Percentiles rank a stretch among this genome's conserved stretches.
phyloP scores from a whole-genome alignment of 768 basidiomycete genomes.

The Macrolepiota albuminosa region DNA sequence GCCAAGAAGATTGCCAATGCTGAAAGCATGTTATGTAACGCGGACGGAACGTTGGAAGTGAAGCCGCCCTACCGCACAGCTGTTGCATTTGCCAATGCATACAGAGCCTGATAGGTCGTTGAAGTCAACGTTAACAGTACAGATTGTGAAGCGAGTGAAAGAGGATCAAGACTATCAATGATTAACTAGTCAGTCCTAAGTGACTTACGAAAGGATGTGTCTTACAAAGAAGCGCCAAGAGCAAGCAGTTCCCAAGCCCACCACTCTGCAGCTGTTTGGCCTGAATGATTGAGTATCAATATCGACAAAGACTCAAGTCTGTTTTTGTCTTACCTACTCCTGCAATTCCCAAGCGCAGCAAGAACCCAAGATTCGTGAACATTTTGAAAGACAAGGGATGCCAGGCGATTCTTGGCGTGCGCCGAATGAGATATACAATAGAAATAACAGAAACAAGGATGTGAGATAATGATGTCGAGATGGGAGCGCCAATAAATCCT shows the following conservation, averaged over 20 bases:
- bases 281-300: constrained; percentile 20
- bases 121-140: constrained; percentile 75
- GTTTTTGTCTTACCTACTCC: constrained; percentile 52
- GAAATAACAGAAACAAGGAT: constrained; percentile 69
- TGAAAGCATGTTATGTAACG: neutral
- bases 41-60: neutral
- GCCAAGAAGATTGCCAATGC: constrained; percentile 13
- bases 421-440: constrained; percentile 58
- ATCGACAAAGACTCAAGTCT: neutral
- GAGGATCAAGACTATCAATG: constrained; percentile 61
- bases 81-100: constrained; percentile 72
- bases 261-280: constrained; percentile 88
- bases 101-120: constrained; percentile 76
- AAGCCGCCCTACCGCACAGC: constrained; percentile 64
- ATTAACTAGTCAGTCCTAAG: neutral
- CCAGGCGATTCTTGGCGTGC: constrained; percentile 71
- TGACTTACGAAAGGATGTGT: neutral
- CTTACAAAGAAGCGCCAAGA: constrained; percentile 44
- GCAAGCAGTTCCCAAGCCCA: constrained; percentile 92
- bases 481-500: constrained; percentile 89
- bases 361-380: constrained; percentile 59
- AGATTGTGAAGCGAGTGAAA: constrained; percentile 80
- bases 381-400: constrained; percentile 60
- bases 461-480: constrained; percentile 82
- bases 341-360: constrained; percentile 72